Evolutionary conservation across 805 yeast species (phyloP), one percentile per base, ranked within the genome.

Genomic region (Candida berthetii): DNA sequence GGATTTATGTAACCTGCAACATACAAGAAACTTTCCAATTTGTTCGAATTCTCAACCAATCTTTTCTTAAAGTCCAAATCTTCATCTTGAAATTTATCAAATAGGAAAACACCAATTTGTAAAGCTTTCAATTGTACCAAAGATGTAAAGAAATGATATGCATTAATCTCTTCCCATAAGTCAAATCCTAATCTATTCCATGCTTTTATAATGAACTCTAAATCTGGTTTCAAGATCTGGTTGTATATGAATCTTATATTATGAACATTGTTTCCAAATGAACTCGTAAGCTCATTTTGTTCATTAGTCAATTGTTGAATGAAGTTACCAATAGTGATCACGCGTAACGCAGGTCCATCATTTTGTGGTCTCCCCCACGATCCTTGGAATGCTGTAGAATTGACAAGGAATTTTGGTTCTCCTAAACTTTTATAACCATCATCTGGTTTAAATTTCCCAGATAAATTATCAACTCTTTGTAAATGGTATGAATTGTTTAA

Each of bases 301-400:
- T 27, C 13, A 27, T 27, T n/a, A n/a, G n/a, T 27, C 44, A 80
- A 59, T 3, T 72, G 50, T 18, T 65, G 61, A 44, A 85, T 50
- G 55, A 77, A 85, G 46, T 73, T 73, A 31, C 76, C 60, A 18
- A 82, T 69, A 2, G 96, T 73, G 42, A 82, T 71, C 10, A 80
- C 72, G 52, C 97, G 72, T 43, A 91, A 68, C 1, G 95, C 90
- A 1, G 98, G 96, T 0, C 98, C 98, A 60, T 91, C 98, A 45
- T 88, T 74, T 62, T 91, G 98, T 1, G 98, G 98, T 50, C 98
- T 71, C 2, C 98, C 98, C 98, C 98, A 91, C 29, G 66, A 58
- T 2, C 66, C 80, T 6, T 60, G 59, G 53, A 84, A 91, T 1
- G 85, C 68, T 0, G 76, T 52, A 19, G 83, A 81, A 56, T 87